Evolutionary conservation across 257 asterid species (phyloP), one percentile per base, ranked within the genome.

Genomic region (Fraxinus cuspidata): DNA sequence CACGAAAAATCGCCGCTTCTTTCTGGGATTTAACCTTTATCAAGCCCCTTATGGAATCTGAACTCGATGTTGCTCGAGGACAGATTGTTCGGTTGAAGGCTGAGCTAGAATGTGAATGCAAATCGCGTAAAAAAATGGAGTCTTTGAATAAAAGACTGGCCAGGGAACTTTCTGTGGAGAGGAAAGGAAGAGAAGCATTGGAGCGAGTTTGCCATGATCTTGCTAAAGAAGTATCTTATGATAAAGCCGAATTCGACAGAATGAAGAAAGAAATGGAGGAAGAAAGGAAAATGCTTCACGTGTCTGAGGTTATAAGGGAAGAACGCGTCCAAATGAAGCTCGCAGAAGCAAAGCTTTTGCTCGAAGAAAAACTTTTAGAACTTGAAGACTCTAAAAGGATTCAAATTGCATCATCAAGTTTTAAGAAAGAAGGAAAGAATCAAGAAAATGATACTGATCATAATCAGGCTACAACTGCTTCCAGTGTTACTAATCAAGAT

Each of bases 281-380:
- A 1, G 98, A 94, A 80, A 83, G 97, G 74, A 87, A 85, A 77
- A 94, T 94, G 98, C 70, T 94, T n/a, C 90, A 93, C 0, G 82
- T 89, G 32, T 92, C 97, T 0, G 97, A 94, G 85, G 89, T 91
- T 10, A 75, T 94, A 74, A 85, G 98, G 44, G 98, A 94, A 34
- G 98, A 94, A 47, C 86, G 98, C 19, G 92, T 94, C 34, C 95
- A 91, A 66, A 94, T 92, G 98, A 94, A 94, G 83, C 96, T 92
- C 0, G 78, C 85, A 0, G 97, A 90, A 42, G 97, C 97, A 0
- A 92, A 85, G 53, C 53, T 72, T 73, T 44, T 89, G 79, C 31
- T 94, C 56, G 98, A 94, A 67, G 93, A 90, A 64, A 94, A 83
- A 81, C 23, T 92, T 2, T 73, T 78, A 0, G 89, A 92, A 78